phyloP scores from a whole-genome alignment of 192 early-diverging fungal genomes.

The Jimgerdemannia flammicorona region DNA sequence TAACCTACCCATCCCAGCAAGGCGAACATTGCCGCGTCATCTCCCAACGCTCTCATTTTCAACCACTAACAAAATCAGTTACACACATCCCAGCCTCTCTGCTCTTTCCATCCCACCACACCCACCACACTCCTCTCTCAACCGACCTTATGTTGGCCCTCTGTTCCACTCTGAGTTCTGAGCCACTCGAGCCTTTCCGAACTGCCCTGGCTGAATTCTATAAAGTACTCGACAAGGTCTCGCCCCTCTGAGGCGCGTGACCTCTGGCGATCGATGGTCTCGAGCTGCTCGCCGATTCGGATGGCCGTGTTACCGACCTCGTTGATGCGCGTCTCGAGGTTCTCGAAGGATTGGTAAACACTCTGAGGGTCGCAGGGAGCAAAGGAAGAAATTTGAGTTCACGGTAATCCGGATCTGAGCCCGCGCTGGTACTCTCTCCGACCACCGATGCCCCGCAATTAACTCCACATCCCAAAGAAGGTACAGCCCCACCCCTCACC shows the following conservation, averaged over 20 bases:
- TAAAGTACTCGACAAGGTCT: slow-evolving; percentile 91
- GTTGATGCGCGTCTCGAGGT: slow-evolving; percentile 81
- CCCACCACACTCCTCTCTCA: no score
- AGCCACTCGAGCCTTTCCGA: slow-evolving; percentile 73
- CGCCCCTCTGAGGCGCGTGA: slow-evolving; percentile 82
- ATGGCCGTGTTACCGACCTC: slow-evolving; percentile 97
- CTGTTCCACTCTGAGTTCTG: slow-evolving; percentile 62
- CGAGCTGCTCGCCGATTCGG: slow-evolving; percentile 95
- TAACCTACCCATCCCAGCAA: no score
- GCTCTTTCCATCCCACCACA: not conserved
- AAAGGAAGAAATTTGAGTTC: not conserved
- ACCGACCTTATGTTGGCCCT: slow-evolving; percentile 77
- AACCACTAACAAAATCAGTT: no score
- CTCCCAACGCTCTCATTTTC: no score
- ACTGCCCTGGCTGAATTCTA: slow-evolving; percentile 82
- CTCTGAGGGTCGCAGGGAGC: slow-evolving; percentile 45
- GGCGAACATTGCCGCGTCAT: no score
- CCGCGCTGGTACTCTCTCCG: no score
- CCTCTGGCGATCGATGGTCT: slow-evolving; percentile 91
- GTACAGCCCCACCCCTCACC: no score
- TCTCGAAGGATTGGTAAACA: slow-evolving; percentile 84
- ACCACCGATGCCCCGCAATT: no score
- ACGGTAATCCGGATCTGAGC: no score
- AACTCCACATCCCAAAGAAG: no score
- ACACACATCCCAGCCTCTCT: no score